Evolutionary conservation across 2,329 filamentous ascomycete genomes (phyloP).

Genomic region (Thielaviopsis populi): DNA sequence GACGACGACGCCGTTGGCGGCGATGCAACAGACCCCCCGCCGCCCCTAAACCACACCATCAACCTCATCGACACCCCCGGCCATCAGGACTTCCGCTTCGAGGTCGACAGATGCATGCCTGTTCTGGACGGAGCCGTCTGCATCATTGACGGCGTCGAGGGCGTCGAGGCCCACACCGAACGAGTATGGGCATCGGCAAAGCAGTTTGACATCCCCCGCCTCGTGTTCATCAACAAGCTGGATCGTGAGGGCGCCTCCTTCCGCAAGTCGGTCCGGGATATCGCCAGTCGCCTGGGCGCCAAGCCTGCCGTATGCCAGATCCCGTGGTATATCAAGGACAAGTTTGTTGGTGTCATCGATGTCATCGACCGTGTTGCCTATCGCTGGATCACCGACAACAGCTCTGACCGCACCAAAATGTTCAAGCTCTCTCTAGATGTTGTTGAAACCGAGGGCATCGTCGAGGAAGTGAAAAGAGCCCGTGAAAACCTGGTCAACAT

Average conservation of each 20-base stretch:
- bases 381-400: constrained; percentile 40
- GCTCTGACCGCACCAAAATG: constrained; percentile 28
- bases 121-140: constrained; percentile 85
- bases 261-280: constrained; percentile 69
- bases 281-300: constrained; percentile 61
- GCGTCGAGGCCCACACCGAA: constrained; percentile 93
- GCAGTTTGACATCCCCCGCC: constrained; percentile 67
- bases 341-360: constrained; percentile 73
- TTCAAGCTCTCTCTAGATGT: constrained; percentile 22
- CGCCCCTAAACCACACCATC: constrained; percentile 35
- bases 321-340: constrained; percentile 78
- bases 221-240: constrained; percentile 65
- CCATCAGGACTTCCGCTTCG: constrained; percentile 94
- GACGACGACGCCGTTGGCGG: no score
- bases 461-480: constrained; percentile 54
- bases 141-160: constrained; percentile 80
- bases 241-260: constrained; percentile 69
- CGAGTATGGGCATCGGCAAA: constrained; percentile 89
- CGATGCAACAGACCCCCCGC: background rate
- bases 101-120: constrained; percentile 78
- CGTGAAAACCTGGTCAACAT: constrained; percentile 66
- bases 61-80: constrained; percentile 94
- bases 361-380: constrained; percentile 61
- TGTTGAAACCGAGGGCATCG: constrained; percentile 17
- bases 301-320: constrained; percentile 91